These are phyloP conservation scores for Geosmithia putterillii DNA, from an alignment of 2,329 filamentous ascomycete genomes.

Conservation along the genomic window DNA sequence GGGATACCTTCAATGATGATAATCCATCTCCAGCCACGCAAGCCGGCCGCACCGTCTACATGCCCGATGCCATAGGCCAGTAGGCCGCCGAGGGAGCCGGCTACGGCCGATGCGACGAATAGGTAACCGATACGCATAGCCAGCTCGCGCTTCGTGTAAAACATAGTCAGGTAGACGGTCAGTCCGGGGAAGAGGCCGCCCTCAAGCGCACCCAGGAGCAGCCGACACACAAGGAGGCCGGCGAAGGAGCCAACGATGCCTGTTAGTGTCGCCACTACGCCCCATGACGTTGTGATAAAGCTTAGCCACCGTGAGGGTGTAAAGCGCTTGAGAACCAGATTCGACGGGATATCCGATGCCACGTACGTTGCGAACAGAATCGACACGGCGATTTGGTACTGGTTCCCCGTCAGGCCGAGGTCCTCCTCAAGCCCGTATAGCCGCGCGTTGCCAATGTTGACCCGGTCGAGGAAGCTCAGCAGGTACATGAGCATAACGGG, in stretches of 20 bases:
- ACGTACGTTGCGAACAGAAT: conserved; percentile 23
- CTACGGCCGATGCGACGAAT: conserved; percentile 26
- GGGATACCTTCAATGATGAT: conserved; percentile 35
- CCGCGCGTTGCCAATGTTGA: conserved; percentile 43
- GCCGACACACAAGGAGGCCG: conserved; percentile 29
- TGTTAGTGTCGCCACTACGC: conserved; percentile 26
- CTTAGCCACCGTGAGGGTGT: conserved; percentile 15
- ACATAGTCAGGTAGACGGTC: conserved; percentile 29
- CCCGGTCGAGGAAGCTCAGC: conserved; percentile 15
- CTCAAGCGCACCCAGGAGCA: conserved; percentile 32
- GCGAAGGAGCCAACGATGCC: conserved; percentile 23
- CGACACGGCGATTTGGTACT: conserved; percentile 36
- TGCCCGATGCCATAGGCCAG: conserved; percentile 19
- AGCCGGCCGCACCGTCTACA: conserved; percentile 20
- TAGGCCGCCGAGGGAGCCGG: conserved; percentile 14
- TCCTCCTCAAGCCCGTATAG: conserved; percentile 52
- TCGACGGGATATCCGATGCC: conserved; percentile 26
- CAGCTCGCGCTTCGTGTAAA: conserved; percentile 40
- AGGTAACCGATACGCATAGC: conserved; percentile 28
- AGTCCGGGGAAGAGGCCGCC: conserved; percentile 30
- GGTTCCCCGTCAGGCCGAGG: conserved; percentile 39
- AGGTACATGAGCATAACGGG: conserved; percentile 51
- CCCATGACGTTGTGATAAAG: conserved; percentile 6
- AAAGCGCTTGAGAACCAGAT: conserved; percentile 24
- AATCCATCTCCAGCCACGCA: conserved; percentile 39